Evolutionary conservation across 768 basidiomycete species (phyloP), one percentile per base, ranked within the genome.

Genomic region (Mycena rebaudengoi): DNA sequence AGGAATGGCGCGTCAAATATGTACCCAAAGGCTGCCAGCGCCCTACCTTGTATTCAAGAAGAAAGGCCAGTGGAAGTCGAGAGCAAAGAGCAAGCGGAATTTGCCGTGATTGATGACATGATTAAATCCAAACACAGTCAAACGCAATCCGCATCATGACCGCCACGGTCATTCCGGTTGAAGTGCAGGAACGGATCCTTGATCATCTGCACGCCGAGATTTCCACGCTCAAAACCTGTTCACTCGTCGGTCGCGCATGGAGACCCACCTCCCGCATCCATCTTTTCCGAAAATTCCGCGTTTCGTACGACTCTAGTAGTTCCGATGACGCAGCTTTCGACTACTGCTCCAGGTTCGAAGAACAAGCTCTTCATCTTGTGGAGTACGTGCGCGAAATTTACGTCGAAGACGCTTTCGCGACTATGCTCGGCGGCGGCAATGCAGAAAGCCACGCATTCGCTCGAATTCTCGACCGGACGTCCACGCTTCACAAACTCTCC

Each of bases 151-250:
- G n/a, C 14, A 20, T 23, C 18, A 49, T 40, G 46, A 25, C 23
- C 35, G 7, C 25, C 29, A 29, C 12, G 21, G 18, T 43, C 20
- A 46, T 64, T 11, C 49, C 55, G 3, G 25, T 64, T 20, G 55
- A 64, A 48, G 40, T 58, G 7, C 62, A 64, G n/a, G 62, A 64
- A 40, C 25, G 30, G 12, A 46, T 64, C 41, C 40, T 64, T 7
- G 49, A 29, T 14, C 28, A n/a, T 44, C 37, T 64, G 16, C 26
- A n/a, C 28, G 49, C 29, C 26, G 62, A 57, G 29, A 25, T 58
- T 12, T 23, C 35, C 1, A 16, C 55, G n/a, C 16, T 58, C 14
- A 64, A 64, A n/a, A 4, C 28, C 2, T 64, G 62, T 30, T 51
- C 62, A 29, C 33, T 58, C 26, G 56, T 64, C 35, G 51, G 62